Conservation (phyloP, 768 basidiomycete genomes). For the Hysterangium stoloniferum region DNA sequence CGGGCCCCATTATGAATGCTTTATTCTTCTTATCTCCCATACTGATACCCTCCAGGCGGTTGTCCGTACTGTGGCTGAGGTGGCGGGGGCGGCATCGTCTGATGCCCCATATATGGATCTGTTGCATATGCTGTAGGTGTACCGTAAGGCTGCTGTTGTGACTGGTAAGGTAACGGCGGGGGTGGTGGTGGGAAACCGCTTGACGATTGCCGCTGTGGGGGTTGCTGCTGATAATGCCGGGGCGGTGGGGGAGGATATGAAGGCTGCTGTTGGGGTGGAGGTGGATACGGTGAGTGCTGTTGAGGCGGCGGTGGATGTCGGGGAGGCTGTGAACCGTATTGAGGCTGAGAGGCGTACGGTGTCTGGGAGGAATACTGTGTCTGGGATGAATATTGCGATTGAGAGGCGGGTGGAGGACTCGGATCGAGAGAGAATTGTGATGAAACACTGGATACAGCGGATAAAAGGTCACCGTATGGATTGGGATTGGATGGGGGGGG, state of each 20-base stretch:
- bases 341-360: constrained; percentile 16
- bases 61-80: constrained; percentile 3
- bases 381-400: too few relatives aligned
- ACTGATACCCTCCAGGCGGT: constrained; percentile 1
- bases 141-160: constrained; percentile 1
- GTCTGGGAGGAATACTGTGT: constrained; percentile 15
- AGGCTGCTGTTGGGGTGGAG: constrained; percentile 14
- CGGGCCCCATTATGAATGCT: too few relatives aligned
- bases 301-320: constrained; percentile 14
- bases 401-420: constrained; percentile 20
- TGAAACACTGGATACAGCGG: constrained; percentile 13
- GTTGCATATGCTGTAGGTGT: constrained; percentile 1
- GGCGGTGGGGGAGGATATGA: constrained; percentile 25
- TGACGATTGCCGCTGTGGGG: not conserved
- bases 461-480: constrained; percentile 32
- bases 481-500: constrained; percentile 23
- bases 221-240: not conserved
- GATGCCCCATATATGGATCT: not conserved
- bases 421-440: constrained; percentile 11
- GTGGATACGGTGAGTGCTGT: constrained; percentile 16
- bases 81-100: not conserved
- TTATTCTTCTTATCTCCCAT: constrained; percentile 4
- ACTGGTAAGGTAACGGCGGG: constrained; percentile 6
- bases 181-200: constrained; percentile 7
- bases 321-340: constrained; percentile 16